Percentiles rank a stretch among this genome's conserved stretches.
Evolutionary conservation across 345 rosid genomes (phyloP).

Genomic region (Jatropha curcas): DNA sequence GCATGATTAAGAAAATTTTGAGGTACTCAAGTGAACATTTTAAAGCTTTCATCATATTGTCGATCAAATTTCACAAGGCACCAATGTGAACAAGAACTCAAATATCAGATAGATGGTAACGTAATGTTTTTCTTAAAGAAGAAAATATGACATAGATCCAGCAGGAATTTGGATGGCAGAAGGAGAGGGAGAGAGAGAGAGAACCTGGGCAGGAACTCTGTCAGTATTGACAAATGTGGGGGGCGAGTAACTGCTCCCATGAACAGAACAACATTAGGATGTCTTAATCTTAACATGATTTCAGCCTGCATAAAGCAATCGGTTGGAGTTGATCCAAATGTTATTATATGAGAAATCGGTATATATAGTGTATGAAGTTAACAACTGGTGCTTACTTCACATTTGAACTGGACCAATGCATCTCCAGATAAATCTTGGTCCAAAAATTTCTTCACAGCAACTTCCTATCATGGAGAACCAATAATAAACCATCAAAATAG

Average conservation of each 20-base stretch:
- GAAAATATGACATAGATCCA: background rate
- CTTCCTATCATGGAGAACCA: slow-evolving; percentile 64
- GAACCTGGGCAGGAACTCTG: slow-evolving; percentile 97
- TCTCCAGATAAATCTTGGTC: slow-evolving; percentile 94
- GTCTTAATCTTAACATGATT: slow-evolving; percentile 92
- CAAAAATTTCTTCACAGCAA: slow-evolving; percentile 93
- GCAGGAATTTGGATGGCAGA: background rate
- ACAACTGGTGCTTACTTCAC: slow-evolving; percentile 60
- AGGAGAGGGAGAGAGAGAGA: background rate
- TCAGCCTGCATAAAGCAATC: slow-evolving; percentile 56
- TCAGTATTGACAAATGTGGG: slow-evolving; percentile 90
- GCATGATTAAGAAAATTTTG: background rate
- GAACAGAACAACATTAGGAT: slow-evolving; percentile 97
- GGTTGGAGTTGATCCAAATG: slow-evolving; percentile 10
- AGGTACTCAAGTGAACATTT: background rate
- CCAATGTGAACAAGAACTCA: background rate
- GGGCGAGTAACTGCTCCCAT: slow-evolving; percentile 97
- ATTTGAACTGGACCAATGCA: slow-evolving; percentile 82
- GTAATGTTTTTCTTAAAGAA: slow-evolving; percentile 7
- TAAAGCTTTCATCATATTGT: background rate
- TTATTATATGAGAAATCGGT: background rate
- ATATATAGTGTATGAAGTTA: background rate
- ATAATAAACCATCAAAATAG: slow-evolving; percentile 1
- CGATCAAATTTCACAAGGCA: background rate
- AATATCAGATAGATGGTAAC: background rate